phyloP scores from a whole-genome alignment of 768 basidiomycete species.

The Gloeophyllum trabeum region DNA sequence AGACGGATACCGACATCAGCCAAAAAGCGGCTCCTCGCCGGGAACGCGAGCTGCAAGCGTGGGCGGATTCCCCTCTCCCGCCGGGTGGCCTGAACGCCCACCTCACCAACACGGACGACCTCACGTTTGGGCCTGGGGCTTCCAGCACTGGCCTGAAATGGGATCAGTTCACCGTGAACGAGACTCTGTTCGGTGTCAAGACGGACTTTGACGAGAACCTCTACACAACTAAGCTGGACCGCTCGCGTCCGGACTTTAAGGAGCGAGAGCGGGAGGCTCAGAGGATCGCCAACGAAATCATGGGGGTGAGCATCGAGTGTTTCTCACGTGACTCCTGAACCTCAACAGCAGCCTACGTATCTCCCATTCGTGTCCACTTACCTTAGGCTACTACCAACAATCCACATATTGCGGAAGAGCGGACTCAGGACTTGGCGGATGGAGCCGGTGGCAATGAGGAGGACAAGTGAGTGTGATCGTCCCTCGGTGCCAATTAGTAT shows the following conservation, averaged over 20 bases:
- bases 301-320: conserved; percentile 46
- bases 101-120: conserved; percentile 39
- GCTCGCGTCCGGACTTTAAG: conserved; percentile 74
- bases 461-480: conserved; percentile 61
- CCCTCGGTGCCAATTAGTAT: conserved; percentile 9
- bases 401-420: conserved; percentile 85
- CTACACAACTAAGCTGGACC: conserved; percentile 92
- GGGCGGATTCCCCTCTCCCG: conserved; percentile 37
- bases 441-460: conserved; percentile 83
- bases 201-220: conserved; percentile 88
- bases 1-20: conserved; percentile 74
- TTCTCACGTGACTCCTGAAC: too few species aligned
- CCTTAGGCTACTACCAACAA: conserved; percentile 60
- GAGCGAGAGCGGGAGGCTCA: conserved; percentile 83
- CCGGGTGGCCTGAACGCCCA: conserved; percentile 18
- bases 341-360: too few species aligned
- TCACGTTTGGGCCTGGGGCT: conserved; percentile 54
- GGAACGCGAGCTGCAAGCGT: conserved; percentile 75
- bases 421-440: conserved; percentile 46
- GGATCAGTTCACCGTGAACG: conserved; percentile 94
- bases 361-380: too few species aligned
- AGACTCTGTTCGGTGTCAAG: conserved; percentile 84
- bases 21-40: conserved; percentile 38
- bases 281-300: conserved; percentile 84
- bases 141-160: conserved; percentile 35